Evolutionary conservation across 2,329 filamentous ascomycete species (phyloP), one percentile per base, ranked within the genome.

Genomic region (Trichophyton simii): DNA sequence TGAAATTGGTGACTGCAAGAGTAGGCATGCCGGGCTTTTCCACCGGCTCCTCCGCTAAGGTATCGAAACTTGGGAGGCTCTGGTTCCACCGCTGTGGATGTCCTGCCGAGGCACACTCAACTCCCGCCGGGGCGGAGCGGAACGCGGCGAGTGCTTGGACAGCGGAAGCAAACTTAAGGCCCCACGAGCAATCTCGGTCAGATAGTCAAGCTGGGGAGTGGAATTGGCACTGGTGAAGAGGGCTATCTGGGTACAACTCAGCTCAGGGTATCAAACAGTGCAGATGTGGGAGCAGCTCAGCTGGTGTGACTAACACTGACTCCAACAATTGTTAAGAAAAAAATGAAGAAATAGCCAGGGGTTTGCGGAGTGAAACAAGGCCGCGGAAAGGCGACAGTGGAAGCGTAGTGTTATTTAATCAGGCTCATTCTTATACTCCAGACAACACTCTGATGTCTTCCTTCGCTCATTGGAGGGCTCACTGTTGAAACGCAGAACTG

Each of bases 1-100:
- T 95, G 79, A 95, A 95, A 72, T 91, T 87, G 65, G 82, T 85
- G 38, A 87, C 68, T 4, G 80, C 80, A 50, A 91, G 77, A 50
- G 78, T 83, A 63, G 83, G 83, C 83, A 87, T 84, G 57, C 66
- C 69, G 25, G 46, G 44, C 20, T 48, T 22, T 11, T 3, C 44
- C 20, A 20, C 44, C 4, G 18, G 41, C 4, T 36, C 34, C 34
- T 36, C 34, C 9, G 11, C 34, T 36, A 13, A 18, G 2, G n/a
- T 44, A 5, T 44, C 2, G 8, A 18, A 8, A 44, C n/a, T 6
- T 18, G 1, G 41, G 41, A n/a, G 41, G 15, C 3, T 13, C 41
- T 18, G 41, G 6, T 48, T 48, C 44, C 20, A 18, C 44, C 3
- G 18, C 20, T 20, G 44, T 25, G 20, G 20, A 48, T 48, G 44